phyloP scores from a whole-genome alignment of 2,329 filamentous ascomycete species.

The Ceratocystis variospora region DNA sequence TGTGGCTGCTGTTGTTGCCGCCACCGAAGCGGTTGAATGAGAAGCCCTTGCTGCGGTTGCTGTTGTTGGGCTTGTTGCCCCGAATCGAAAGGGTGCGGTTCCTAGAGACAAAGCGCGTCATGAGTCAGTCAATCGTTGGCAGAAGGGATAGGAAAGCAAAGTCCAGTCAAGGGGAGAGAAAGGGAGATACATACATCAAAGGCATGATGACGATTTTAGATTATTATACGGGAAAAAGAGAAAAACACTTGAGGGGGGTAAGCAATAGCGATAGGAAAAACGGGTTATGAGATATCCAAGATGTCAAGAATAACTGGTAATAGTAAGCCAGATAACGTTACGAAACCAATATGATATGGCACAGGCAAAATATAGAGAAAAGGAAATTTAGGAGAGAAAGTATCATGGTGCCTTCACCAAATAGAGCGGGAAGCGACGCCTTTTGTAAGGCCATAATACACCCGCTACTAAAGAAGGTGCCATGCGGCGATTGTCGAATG shows the following conservation, averaged over 20 bases:
- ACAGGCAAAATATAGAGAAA: background rate
- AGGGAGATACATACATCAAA: conserved; percentile 14
- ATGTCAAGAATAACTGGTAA: conserved; percentile 3
- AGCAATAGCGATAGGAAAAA: background rate
- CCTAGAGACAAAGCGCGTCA: background rate
- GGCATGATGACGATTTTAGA: conserved; percentile 15
- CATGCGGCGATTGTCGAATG: background rate
- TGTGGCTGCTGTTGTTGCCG: conserved; percentile 46
- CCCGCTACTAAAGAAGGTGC: background rate
- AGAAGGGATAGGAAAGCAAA: background rate
- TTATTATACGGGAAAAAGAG: background rate
- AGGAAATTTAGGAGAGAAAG: background rate
- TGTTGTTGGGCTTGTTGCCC: conserved; percentile 28
- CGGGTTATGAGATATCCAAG: background rate
- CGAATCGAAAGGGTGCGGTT: conserved; percentile 20
- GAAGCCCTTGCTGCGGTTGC: conserved; percentile 53
- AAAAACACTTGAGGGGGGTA: background rate
- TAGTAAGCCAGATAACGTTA: background rate
- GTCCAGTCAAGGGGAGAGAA: background rate
- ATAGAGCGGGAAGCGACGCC: background rate
- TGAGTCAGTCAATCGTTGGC: background rate
- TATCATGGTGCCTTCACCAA: background rate
- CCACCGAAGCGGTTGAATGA: conserved; percentile 77
- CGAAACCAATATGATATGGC: background rate
- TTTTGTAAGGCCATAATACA: conserved; percentile 7